Conservation (phyloP, 306 rosid species). For the Medicago truncatula region MtrunA17r5.0-ANR NC_053045.1:28524001-28524500, state of each 20-base stretch:
- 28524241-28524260: constrained; percentile 30
- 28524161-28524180: constrained; percentile 99
- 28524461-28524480: too few relatives aligned
- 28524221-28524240: constrained; percentile 66
- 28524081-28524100: constrained; percentile 16
- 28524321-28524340: neutral
- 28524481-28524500: too few relatives aligned
- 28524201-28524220: constrained; percentile 88
- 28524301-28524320: neutral
- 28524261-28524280: neutral
- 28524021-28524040: neutral
- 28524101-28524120: constrained; percentile 53
- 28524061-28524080: constrained; percentile 32
- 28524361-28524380: too few relatives aligned
- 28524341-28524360: too few relatives aligned
- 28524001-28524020: constrained; percentile 26
- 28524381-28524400: too few relatives aligned
- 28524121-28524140: constrained; percentile 97
- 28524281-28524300: neutral
- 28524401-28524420: constrained; percentile 51
- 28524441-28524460: too few relatives aligned
- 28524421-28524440: constrained; percentile 85
- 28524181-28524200: constrained; percentile 97
- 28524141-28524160: constrained; percentile 95
- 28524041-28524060: too few relatives aligned